A percentile compares a stretch with the other conserved stretches of the same genome.
Evolutionary conservation across 2,329 filamentous ascomycete species (phyloP).

Genomic region (Zymoseptoria brevis): DNA sequence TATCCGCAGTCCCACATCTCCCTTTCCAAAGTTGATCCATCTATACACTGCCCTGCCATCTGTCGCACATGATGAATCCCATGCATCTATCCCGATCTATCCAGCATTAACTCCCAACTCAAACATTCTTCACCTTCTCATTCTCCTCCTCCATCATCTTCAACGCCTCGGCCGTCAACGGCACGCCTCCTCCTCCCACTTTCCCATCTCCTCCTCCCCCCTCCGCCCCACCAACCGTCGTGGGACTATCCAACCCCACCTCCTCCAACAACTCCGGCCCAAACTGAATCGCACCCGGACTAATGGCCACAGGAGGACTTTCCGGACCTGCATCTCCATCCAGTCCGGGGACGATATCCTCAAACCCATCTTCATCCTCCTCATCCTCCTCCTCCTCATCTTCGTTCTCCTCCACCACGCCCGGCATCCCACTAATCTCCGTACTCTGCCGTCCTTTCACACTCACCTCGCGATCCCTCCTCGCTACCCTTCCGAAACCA

Average conservation of each 20-base stretch:
- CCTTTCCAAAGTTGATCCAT: too few species aligned
- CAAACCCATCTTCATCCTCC: constrained; percentile 18
- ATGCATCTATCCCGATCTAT: too few species aligned
- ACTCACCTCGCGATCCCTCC: constrained; percentile 42
- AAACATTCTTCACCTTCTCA: too few species aligned
- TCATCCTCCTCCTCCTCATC: constrained; percentile 23
- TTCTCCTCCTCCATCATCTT: constrained; percentile 23
- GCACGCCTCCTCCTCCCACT: constrained; percentile 8
- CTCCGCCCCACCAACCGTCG: constrained; percentile 10
- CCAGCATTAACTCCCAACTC: too few species aligned
- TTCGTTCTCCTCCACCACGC: constrained; percentile 27
- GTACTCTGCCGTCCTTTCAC: constrained; percentile 60
- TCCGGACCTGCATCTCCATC: neutral
- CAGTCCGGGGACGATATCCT: neutral
- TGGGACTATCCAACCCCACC: constrained; percentile 5
- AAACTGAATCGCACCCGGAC: constrained; percentile 1
- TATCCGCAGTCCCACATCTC: too few species aligned
- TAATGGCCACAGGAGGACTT: constrained; percentile 9
- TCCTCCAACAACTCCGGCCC: neutral
- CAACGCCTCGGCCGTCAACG: constrained; percentile 27
- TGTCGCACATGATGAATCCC: too few species aligned
- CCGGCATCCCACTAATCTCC: constrained; percentile 56
- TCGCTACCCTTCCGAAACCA: constrained; percentile 13
- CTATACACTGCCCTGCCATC: too few species aligned
- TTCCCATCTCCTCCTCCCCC: neutral